Percentiles rank a stretch among this genome's conserved stretches.
Conservation (phyloP, 495 filamentous ascomycete species). For the Amorphotheca resinae region DNA sequence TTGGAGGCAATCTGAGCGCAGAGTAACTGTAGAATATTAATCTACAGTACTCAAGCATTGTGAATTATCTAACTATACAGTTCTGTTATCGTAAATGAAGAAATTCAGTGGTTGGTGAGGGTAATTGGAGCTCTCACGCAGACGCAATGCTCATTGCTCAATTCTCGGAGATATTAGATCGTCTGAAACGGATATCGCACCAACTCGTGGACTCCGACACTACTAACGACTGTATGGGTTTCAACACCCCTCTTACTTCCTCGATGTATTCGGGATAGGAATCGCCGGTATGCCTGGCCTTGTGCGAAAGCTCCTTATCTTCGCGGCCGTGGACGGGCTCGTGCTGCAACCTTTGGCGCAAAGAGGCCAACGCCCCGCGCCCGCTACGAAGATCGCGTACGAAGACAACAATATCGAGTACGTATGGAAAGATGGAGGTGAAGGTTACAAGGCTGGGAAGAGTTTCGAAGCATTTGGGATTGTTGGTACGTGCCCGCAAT, state of each 20-base stretch:
- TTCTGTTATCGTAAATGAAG: too few species aligned
- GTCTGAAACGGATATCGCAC: too few species aligned
- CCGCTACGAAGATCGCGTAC: conserved; percentile 59
- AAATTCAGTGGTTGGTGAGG: too few species aligned
- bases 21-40: too few species aligned
- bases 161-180: too few species aligned
- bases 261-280: not conserved
- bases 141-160: too few species aligned
- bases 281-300: conserved; percentile 51
- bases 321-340: conserved; percentile 77
- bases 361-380: conserved; percentile 34
- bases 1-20: too few species aligned
- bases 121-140: too few species aligned
- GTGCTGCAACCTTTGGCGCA: conserved; percentile 58
- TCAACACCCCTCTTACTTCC: not conserved
- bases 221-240: not conserved
- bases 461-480: conserved; percentile 71
- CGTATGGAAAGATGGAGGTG: conserved; percentile 23
- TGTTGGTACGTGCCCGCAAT: conserved; percentile 47
- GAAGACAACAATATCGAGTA: conserved; percentile 47
- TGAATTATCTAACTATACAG: too few species aligned
- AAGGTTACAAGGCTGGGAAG: conserved; percentile 14
- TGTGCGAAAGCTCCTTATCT: conserved; percentile 65
- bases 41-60: too few species aligned
- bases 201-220: not conserved